These are phyloP conservation scores for Piloderma croceum DNA, from an alignment of 768 basidiomycete species.

Conservation along the genomic window DNA sequence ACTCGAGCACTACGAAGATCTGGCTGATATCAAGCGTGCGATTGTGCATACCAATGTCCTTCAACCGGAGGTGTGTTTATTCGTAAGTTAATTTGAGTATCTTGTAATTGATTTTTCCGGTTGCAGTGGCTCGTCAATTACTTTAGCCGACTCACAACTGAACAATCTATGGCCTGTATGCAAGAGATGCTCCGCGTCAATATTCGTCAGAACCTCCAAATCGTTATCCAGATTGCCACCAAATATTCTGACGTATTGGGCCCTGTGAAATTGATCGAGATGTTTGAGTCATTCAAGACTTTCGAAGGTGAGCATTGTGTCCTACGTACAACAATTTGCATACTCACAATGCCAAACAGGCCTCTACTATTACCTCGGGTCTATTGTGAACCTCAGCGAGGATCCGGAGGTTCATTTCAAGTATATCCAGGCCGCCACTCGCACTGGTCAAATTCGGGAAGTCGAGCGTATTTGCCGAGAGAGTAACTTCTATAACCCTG, in stretches of 20 bases:
- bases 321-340: background rate
- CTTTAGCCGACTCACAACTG: constrained; percentile 94
- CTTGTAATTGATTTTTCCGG: constrained; percentile 4
- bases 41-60: constrained; percentile 88
- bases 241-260: constrained; percentile 99
- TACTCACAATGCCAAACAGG: constrained; percentile 34
- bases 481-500: constrained; percentile 95
- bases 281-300: constrained; percentile 97
- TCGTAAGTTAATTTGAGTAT: constrained; percentile 1
- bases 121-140: constrained; percentile 91
- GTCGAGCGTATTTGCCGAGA: constrained; percentile 98
- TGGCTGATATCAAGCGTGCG: constrained; percentile 97
- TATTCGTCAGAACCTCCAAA: constrained; percentile 94
- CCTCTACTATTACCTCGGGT: constrained; percentile 97
- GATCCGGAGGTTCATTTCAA: constrained; percentile 99
- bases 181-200: constrained; percentile 97
- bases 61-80: constrained; percentile 71
- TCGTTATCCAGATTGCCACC: constrained; percentile 95
- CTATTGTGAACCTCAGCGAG: constrained; percentile 92
- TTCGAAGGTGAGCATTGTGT: constrained; percentile 66
- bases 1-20: constrained; percentile 95
- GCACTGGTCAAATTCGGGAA: constrained; percentile 97
- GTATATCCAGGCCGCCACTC: constrained; percentile 97
- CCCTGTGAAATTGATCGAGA: constrained; percentile 94
- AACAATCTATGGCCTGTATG: constrained; percentile 93